Evolutionary conservation across 106 monocot genomes (phyloP), one percentile per base, ranked within the genome.

Genomic region (Posidonia australis): DNA sequence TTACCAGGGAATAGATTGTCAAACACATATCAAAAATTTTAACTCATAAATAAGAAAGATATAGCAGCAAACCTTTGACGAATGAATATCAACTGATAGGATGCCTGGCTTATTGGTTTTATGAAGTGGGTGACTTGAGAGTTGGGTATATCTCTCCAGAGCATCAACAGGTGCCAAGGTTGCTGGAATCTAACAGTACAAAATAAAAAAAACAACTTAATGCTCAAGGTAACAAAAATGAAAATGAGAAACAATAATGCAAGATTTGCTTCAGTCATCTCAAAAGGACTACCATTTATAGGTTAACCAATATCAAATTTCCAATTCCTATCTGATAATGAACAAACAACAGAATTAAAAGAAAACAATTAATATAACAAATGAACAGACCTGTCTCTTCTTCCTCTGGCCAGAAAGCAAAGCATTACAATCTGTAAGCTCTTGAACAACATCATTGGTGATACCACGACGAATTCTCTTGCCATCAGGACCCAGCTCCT

Each of bases 51-150:
- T 58, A 58, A 62, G 14, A 64, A 46, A 64, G 36, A 36, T 36
- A 26, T 0, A 54, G 12, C n/a, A n/a, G n/a, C n/a, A n/a, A 74
- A 96, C 96, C 96, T 96, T 96, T 57, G 90, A 80, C 64, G 86
- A 84, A 83, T 96, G 90, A 44, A 96, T 90, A 70, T 96, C 96
- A 56, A 71, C 59, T 47, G 90, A 77, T 43, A 96, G 63, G 74
- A 96, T 87, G 72, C 96, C 90, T 44, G 96, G 96, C 54, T 90
- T 96, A 69, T 83, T 96, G 25, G 90, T 96, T 51, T 84, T 86
- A 81, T 96, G 96, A 69, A 96, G 90, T 18, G 96, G 90, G 79
- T 96, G 96, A 78, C 96, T 96, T 57, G 90, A 96, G 24, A 96
- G 75, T 65, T 96, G 96, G n/a, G 96, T 96, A 63, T 76, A 96